phyloP scores from a whole-genome alignment of 805 yeast species.

The Wickerhamiella brachini region DNA sequence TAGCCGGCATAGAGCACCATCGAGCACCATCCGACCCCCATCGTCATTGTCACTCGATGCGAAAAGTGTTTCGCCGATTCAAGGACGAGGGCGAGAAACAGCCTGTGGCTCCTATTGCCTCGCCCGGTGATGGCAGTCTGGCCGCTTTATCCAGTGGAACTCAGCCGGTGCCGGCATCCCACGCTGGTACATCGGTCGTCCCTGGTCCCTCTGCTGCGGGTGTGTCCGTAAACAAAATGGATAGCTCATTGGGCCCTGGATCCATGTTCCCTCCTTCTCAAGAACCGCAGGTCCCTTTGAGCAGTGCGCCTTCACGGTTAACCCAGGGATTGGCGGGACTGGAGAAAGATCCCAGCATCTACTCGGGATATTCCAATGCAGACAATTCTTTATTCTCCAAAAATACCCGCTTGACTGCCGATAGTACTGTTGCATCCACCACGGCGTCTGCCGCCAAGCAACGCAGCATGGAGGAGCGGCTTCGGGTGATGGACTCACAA shows the following conservation, averaged over 20 bases:
- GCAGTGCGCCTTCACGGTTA: background rate
- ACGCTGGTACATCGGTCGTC: too few species aligned
- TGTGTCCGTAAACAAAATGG: too few species aligned
- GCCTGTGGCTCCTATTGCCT: background rate
- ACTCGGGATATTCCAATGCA: background rate
- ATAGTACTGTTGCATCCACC: background rate
- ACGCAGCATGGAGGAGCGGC: background rate
- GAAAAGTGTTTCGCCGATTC: background rate
- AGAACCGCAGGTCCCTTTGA: background rate
- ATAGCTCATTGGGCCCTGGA: background rate
- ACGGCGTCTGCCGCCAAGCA: background rate
- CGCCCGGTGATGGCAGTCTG: background rate
- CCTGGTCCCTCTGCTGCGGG: too few species aligned
- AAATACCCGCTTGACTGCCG: background rate
- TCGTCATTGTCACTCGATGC: background rate
- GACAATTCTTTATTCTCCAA: constrained; percentile 5
- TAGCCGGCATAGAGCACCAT: background rate
- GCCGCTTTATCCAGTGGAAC: too few species aligned
- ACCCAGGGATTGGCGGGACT: background rate
- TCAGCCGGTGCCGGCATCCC: background rate
- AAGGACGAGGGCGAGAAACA: background rate
- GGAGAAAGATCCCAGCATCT: background rate
- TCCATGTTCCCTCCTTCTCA: background rate
- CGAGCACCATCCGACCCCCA: background rate
- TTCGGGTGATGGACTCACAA: constrained; percentile 1